Conservation (phyloP, 2,329 filamentous ascomycete genomes). For the Alternaria sp. region DNA sequence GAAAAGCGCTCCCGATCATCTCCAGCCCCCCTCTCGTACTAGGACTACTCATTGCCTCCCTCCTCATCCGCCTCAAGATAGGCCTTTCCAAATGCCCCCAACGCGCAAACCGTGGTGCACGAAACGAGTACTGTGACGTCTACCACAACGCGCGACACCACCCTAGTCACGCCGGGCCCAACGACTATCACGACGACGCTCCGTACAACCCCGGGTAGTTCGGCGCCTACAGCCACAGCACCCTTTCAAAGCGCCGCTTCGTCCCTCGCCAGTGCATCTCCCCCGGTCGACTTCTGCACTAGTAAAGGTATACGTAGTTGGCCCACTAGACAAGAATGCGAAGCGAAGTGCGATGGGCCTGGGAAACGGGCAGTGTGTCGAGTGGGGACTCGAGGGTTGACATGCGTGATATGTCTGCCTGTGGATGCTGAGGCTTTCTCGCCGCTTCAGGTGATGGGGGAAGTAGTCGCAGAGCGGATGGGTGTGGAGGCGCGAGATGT, state of each 20-base stretch:
- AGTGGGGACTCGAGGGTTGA: neutral
- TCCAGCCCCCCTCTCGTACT: neutral
- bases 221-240: neutral
- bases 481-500: neutral
- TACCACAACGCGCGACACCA: neutral
- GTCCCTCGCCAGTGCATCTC: neutral
- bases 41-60: neutral
- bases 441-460: neutral
- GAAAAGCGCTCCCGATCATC: neutral
- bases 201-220: neutral
- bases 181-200: neutral
- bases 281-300: accelerated
- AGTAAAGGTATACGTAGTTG: neutral
- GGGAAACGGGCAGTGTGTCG: neutral
- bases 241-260: neutral
- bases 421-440: neutral
- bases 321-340: neutral
- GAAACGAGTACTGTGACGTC: neutral
- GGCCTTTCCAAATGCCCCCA: neutral
- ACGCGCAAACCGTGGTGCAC: accelerated
- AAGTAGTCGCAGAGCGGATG: neutral
- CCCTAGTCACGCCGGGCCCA: accelerated
- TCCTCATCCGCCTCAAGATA: neutral
- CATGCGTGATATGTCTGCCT: neutral
- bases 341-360: neutral